Evolutionary conservation across 1,284 basidiomycete species (phyloP).

Genomic region (Xerocomus amazonicus): DNA sequence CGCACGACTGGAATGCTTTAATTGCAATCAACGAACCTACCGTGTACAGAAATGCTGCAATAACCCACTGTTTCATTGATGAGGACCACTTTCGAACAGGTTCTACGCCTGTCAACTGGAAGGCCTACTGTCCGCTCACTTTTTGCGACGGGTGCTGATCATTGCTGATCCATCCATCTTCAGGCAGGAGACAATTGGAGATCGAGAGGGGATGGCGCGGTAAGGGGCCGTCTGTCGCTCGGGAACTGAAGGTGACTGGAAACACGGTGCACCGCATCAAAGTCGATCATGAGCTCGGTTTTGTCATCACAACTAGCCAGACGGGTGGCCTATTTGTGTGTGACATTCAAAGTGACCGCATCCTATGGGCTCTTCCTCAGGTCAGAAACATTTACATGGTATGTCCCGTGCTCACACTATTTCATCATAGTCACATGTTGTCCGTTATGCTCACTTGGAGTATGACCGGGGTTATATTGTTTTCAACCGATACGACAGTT

Average conservation of each 20-base stretch:
- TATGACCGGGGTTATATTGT: slow-evolving; percentile 69
- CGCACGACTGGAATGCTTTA: slow-evolving; percentile 44
- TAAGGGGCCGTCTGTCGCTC: slow-evolving; percentile 38
- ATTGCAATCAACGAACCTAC: slow-evolving; percentile 42
- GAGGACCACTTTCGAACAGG: slow-evolving; percentile 28
- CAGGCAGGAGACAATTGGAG: slow-evolving; percentile 45
- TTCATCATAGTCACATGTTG: slow-evolving; percentile 18
- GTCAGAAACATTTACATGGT: slow-evolving; percentile 32
- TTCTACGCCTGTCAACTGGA: slow-evolving; percentile 45
- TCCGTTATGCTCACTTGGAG: slow-evolving; percentile 65
- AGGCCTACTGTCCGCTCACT: slow-evolving; percentile 53
- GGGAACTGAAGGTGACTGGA: slow-evolving; percentile 34
- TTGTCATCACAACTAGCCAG: slow-evolving; percentile 54
- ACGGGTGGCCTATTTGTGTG: slow-evolving; percentile 54
- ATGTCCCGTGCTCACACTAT: too few relatives aligned
- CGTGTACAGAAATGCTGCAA: slow-evolving; percentile 53
- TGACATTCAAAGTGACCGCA: slow-evolving; percentile 44
- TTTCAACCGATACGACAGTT: slow-evolving; percentile 55
- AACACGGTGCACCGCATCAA: slow-evolving; percentile 65
- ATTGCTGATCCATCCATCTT: slow-evolving; percentile 10
- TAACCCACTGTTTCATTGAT: slow-evolving; percentile 44
- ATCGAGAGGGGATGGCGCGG: slow-evolving; percentile 58
- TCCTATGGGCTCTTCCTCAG: slow-evolving; percentile 55
- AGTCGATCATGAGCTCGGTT: slow-evolving; percentile 56
- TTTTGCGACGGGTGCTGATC: slow-evolving; percentile 1